Base-by-base conservation (phyloP, 78 protist species). In the Dictyostelium citrinum region DNA sequence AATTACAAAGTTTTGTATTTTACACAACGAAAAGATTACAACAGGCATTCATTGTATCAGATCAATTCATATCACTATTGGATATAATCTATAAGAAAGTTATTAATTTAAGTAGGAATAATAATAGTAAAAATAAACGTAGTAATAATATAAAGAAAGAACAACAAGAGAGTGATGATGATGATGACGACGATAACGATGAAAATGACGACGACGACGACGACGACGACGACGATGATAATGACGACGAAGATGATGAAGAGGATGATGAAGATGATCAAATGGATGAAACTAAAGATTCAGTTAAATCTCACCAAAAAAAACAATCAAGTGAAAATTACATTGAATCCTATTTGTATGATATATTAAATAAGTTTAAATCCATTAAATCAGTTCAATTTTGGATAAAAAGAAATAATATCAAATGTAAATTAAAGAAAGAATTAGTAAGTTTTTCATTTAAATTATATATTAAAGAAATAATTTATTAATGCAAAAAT, bases 1-100 rank as follows among this genome's bases (percentile, higher is more conserved):
- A 31, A 7, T 31, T 88, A 5, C 84, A 88, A 12, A 24, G 85
- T n/a, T 64, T 72, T 46, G 71, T 88, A 10, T 61, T 78, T 16
- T 55, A 45, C 24, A 88, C 84, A 31, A 88, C 93, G 11, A 14
- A 35, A n/a, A 27, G 70, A 68, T 78, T 88, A 39, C 84, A 88
- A 64, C 27, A 61, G 5, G 43, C 81, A 31, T 88, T 88, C 39
- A 76, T 88, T 12, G 46, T 58, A 20, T 68, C 81, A 2, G 51
- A 78, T 49, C 29, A 78, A 31, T 60, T 88, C 31, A 41, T 10
- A 27, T 11, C 71, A 24, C 70, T 88, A 10, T 46, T 88, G n/a
- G 58, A 76, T 64, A 22, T 46, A 31, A 45, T 88, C 24, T 35
- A 64, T 78, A 16, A 82, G 16, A 31, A 64, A 33, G 31, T 80